Evolutionary conservation across 371 early-diverging fungal species (phyloP), one percentile per base, ranked within the genome.

Genomic region (Apophysomyces trapeziformis): DNA sequence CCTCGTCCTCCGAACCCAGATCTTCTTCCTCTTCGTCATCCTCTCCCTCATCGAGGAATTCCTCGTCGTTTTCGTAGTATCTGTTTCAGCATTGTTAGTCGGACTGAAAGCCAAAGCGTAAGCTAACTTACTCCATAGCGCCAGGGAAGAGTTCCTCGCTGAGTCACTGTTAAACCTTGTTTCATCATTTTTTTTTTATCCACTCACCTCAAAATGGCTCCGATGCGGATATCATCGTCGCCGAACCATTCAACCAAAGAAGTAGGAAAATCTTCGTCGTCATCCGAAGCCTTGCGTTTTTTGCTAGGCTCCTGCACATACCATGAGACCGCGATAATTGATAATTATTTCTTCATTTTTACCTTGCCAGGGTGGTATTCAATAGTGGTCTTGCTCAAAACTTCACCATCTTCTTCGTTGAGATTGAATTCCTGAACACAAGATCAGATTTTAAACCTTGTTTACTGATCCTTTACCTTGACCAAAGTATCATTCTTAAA

Each of bases 401-500:
- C 72, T 43, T 67, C 45, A 14, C 68, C 78, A 0, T 76, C 74
- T 32, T 82, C 85, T 39, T 74, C 79, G 57, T 72, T 80, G 64
- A 81, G 66, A 57, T 69, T 60, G 64, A 73, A 70, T 65, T 86
- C 77, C 78, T 80, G 60, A 14, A 39, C 18, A 61, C 12, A 14
- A 56, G 2, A 37, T 35, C 38, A 16, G 21, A n/a, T 8, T 35
- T 5, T 57, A 18, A 6, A 36, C n/a, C 62, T 62, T 45, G 3
- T 36, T 38, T 21, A 21, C 38, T 12, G 9, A 12, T 36, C 9
- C 8, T 9, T 66, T 70, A 76, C 80, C 79, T 85, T 86, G 71
- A 76, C 71, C 72, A 86, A 69, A 57, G 76, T 78, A 63, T 84
- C 82, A 67, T 86, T 86, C 68, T 82, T 80, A 69, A 85, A 85